Base-by-base conservation (phyloP, 2,329 filamentous ascomycete species). In the Dothistroma pini region DNA sequence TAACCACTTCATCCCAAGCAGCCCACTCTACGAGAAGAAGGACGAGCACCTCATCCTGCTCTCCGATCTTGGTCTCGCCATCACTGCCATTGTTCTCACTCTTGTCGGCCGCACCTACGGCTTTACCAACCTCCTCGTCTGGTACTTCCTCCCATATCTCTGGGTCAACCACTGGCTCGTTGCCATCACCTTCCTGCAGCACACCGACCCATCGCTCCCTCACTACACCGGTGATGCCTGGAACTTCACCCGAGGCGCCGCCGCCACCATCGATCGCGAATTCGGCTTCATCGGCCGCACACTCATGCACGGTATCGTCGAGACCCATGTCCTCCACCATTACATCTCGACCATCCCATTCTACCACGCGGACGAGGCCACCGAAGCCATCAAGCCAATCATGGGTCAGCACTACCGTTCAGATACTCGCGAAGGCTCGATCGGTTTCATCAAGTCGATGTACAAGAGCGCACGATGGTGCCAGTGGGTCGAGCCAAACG, bases 161-260 rank as follows among this genome's bases (percentile, higher is more conserved):
- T 97, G 93, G 93, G 93, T 97, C 59, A 96, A 97, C 85, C 92
- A 97, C 86, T 97, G 93, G 93, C 89, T 97, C 59, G 90, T 97
- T 69, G 93, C 93, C 76, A 97, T 97, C 77, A 97, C 93, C 69
- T 97, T 87, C 84, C 87, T 97, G 65, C 93, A 97, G 80, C 93
- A 97, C 85, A 97, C 93, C 74, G 93, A 97, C 76, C 93, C 93
- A 53, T 86, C 89, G 48, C 89, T 97, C 51, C 93, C 93, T 63
- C 93, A 97, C 84, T 97, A 97, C 84, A 85, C 88, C 59, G 84
- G 86, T 63, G 84, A 89, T 66, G 85, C 89, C 72, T 97, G 93
- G 93, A 96, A 89, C 80, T 97, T 92, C 74, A 87, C 93, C 67
- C 92, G 93, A 69, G 93, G 93, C 71, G 93, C 93, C 60, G 93